phyloP scores from a whole-genome alignment of 768 basidiomycete genomes.

The Collybiopsis luxurians region DNA sequence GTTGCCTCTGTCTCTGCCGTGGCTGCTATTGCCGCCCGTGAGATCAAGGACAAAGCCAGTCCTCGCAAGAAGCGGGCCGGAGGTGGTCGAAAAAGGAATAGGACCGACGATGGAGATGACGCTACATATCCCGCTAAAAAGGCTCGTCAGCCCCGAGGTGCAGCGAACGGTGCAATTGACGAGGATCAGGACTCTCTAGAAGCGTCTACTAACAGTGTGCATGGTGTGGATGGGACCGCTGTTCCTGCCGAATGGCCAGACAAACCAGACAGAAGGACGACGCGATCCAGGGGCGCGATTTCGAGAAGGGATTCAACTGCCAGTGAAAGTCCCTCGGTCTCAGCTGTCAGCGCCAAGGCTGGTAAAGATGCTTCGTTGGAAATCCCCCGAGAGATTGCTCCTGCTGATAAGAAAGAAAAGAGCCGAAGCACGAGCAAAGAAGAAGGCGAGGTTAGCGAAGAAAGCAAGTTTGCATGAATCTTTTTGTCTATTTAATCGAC shows the following conservation, averaged over 20 bases:
- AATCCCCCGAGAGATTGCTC: background rate
- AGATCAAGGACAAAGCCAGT: conserved; percentile 40
- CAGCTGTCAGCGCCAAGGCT: background rate
- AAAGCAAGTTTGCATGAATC: conserved; percentile 1
- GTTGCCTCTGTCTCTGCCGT: conserved; percentile 10
- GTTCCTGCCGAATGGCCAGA: background rate
- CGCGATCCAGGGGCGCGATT: conserved; percentile 5
- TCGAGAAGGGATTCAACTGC: conserved; percentile 4
- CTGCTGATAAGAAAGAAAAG: background rate
- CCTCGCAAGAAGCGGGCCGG: conserved; percentile 50
- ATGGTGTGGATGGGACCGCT: background rate
- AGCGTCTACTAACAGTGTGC: background rate
- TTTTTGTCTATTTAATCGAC: too few relatives aligned
- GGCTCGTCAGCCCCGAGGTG: conserved; percentile 49
- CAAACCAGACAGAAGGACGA: conserved; percentile 6
- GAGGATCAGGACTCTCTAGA: background rate
- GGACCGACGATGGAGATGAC: conserved; percentile 61
- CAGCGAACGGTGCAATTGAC: conserved; percentile 14
- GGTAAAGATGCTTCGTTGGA: background rate
- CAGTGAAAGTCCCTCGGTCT: conserved; percentile 2
- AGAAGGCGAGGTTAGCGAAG: conserved; percentile 7
- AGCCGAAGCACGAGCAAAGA: conserved; percentile 6
- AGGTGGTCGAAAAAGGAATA: conserved; percentile 50
- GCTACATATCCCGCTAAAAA: conserved; percentile 73
- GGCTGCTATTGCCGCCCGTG: conserved; percentile 31